These are phyloP conservation scores for Sistotremastrum suecicum DNA, from an alignment of 768 basidiomycete genomes.

Conservation along the genomic window DNA sequence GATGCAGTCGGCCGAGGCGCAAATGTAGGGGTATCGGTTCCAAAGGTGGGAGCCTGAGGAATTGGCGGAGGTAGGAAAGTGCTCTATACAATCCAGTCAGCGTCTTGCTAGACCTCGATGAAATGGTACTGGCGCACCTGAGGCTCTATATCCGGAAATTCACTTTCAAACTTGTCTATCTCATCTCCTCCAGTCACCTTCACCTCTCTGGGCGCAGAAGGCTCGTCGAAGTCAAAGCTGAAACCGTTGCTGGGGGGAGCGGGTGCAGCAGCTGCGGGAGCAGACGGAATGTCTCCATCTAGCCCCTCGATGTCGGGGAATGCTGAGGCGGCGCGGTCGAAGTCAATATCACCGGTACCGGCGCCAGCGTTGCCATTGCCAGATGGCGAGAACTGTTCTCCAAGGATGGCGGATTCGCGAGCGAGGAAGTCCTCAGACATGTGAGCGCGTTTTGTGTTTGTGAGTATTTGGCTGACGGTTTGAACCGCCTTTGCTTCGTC, in stretches of 20 bases:
- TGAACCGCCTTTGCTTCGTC: too few relatives aligned
- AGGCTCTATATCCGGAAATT: conserved; percentile 69
- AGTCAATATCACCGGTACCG: conserved; percentile 46
- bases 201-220: conserved; percentile 32
- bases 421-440: conserved; percentile 19
- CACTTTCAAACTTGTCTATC: conserved; percentile 71
- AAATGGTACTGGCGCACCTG: conserved; percentile 16
- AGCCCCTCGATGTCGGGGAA: conserved; percentile 71
- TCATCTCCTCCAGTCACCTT: conserved; percentile 79
- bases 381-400: conserved; percentile 16
- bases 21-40: conserved; percentile 35
- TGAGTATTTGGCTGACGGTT: too few relatives aligned
- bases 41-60: conserved; percentile 26
- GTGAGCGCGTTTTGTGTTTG: neutral
- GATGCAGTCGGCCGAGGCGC: conserved; percentile 70
- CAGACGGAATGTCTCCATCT: conserved; percentile 42
- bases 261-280: conserved; percentile 20
- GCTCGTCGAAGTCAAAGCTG: conserved; percentile 37
- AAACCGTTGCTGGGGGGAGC: conserved; percentile 8
- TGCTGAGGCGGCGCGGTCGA: conserved; percentile 65
- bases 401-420: conserved; percentile 21
- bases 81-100: conserved; percentile 11
- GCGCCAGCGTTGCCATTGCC: conserved; percentile 16
- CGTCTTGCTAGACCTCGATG: neutral
- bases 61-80: conserved; percentile 18